Evolutionary conservation across 148 eudicot species (phyloP).

Genomic region (Mesembryanthemum crystallinum): DNA sequence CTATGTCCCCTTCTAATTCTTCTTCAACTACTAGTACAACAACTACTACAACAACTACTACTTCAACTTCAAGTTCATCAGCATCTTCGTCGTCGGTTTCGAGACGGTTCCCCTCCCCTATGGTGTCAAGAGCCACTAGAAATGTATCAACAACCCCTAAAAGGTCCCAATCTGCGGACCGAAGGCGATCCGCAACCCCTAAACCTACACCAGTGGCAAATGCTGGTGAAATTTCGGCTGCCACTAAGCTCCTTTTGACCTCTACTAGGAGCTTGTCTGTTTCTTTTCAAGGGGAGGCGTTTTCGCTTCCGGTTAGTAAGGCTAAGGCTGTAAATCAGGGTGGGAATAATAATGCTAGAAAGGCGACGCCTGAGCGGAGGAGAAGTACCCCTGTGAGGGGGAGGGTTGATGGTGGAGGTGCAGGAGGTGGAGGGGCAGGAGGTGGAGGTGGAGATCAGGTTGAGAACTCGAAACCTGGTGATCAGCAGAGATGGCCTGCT

Average conservation of each 20-base stretch:
- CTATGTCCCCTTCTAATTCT: conserved; percentile 76
- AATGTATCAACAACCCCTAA: conserved; percentile 39
- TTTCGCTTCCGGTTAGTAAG: conserved; percentile 83
- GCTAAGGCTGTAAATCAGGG: conserved; percentile 61
- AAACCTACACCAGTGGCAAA: conserved; percentile 41
- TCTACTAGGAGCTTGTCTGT: conserved; percentile 87
- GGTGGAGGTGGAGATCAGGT: conserved; percentile 49
- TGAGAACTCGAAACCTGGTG: conserved; percentile 55
- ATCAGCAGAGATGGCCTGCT: conserved; percentile 88
- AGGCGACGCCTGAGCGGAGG: conserved; percentile 78
- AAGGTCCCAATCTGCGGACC: conserved; percentile 80
- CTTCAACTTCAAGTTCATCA: conserved; percentile 38
- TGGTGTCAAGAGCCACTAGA: conserved; percentile 37
- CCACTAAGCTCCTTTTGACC: conserved; percentile 72
- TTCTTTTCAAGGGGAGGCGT: conserved; percentile 88
- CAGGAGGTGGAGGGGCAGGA: conserved; percentile 28
- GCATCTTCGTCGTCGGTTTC: conserved; percentile 53
- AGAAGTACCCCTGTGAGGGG: conserved; percentile 61
- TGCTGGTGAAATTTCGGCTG: conserved; percentile 60
- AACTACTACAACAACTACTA: conserved; percentile 26
- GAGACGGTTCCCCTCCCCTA: conserved; percentile 79
- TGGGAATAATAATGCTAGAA: conserved; percentile 44
- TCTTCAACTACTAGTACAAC: conserved; percentile 50
- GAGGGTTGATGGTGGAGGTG: conserved; percentile 44
- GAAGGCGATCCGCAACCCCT: conserved; percentile 54